Percentiles rank a stretch among this genome's conserved stretches.
These are phyloP conservation scores for Aspergillus thermomutatus DNA, from an alignment of 2,329 filamentous ascomycete species.

Conservation along the genomic window DNA sequence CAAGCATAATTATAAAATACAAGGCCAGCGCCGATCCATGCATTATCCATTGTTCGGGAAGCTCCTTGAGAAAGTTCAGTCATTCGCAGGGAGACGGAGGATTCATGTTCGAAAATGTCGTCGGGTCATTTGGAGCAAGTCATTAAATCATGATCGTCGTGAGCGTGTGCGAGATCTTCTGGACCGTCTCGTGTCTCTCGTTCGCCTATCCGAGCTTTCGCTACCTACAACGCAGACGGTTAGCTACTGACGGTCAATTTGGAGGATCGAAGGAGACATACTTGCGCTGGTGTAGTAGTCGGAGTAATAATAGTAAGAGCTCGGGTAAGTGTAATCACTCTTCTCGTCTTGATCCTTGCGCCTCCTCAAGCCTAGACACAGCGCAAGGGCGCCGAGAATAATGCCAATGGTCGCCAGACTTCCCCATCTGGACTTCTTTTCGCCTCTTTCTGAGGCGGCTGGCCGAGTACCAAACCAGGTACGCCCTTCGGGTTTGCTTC, in stretches of 20 bases:
- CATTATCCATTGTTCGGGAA: background rate
- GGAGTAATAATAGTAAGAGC: conserved; percentile 41
- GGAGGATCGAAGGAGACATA: conserved; percentile 21
- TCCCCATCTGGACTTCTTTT: conserved; percentile 39
- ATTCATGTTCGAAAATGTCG: background rate
- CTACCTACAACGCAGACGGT: conserved; percentile 34
- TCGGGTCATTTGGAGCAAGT: background rate
- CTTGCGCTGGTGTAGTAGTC: conserved; percentile 42
- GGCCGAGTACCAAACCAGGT: conserved; percentile 44
- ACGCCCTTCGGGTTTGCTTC: conserved; percentile 25
- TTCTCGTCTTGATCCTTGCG: conserved; percentile 38
- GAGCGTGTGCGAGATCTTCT: conserved; percentile 29
- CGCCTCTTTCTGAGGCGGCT: conserved; percentile 27
- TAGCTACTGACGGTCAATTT: conserved; percentile 1
- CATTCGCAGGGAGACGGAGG: background rate
- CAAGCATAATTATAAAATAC: conserved; percentile 4
- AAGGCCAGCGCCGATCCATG: conserved; percentile 15
- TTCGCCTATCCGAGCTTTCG: conserved; percentile 43
- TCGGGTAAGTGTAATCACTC: conserved; percentile 37
- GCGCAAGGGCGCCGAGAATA: conserved; percentile 41
- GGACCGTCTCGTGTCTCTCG: conserved; percentile 29
- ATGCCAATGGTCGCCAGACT: conserved; percentile 41
- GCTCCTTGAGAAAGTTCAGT: background rate
- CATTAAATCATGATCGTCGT: conserved; percentile 20
- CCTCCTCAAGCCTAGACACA: conserved; percentile 46